These are phyloP conservation scores for Triadica sebifera DNA, from an alignment of 345 rosid species.

Conservation along the genomic window DNA sequence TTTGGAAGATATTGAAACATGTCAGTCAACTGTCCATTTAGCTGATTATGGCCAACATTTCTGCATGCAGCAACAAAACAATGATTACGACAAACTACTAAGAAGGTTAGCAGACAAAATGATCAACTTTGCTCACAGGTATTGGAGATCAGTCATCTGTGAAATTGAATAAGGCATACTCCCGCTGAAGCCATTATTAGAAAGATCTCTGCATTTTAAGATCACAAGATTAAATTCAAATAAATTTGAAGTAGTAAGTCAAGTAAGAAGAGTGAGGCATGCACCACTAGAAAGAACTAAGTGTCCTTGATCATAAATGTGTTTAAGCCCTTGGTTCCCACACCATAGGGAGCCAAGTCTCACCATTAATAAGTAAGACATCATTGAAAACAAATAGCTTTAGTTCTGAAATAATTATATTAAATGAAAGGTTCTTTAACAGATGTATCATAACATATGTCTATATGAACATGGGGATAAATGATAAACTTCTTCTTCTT, in stretches of 20 bases:
- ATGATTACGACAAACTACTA: neutral
- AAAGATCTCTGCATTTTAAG: conserved; percentile 67
- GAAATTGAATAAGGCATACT: conserved; percentile 83
- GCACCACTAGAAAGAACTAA: neutral
- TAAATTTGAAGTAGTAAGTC: neutral
- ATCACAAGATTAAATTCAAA: conserved; percentile 12
- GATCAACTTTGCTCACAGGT: conserved; percentile 50
- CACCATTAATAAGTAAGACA: neutral
- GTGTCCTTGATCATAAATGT: neutral
- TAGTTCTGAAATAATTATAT: neutral
- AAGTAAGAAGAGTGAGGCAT: neutral
- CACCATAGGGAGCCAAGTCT: neutral
- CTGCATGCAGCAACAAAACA: conserved; percentile 37
- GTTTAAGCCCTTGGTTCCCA: neutral
- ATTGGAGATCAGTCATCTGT: conserved; percentile 61
- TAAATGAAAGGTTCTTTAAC: neutral
- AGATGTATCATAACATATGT: neutral
- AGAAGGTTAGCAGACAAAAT: conserved; percentile 2
- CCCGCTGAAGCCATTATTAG: conserved; percentile 72
- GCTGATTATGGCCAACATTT: conserved; percentile 64
- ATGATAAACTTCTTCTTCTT: neutral
- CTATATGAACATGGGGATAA: neutral
- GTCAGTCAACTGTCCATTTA: conserved; percentile 75
- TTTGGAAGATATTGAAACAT: conserved; percentile 76
- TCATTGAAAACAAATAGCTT: neutral